Base-by-base conservation (phyloP, 257 asterid genomes). In the Nicotiana tabacum region DNA sequence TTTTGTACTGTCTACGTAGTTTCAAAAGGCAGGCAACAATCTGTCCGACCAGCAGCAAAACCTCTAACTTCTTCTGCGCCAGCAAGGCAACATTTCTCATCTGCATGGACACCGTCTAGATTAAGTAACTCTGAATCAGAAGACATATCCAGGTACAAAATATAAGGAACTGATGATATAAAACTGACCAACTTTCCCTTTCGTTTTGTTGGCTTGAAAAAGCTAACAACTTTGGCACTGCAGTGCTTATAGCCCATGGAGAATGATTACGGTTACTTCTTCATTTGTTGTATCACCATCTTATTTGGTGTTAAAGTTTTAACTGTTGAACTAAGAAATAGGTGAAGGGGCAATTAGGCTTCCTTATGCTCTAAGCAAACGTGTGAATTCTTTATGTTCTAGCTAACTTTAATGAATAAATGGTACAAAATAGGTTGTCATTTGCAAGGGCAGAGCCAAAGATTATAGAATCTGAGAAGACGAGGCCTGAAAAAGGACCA, bases 1-100 rank as follows among this genome's bases (percentile, higher is more conserved):
- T 93, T 87, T 77, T 93, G 97, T 81, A 87, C 97, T 0, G 93
- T 93, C 13, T 91, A 92, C 67, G 94, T 94, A 24, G 89, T 94
- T 58, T 60, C 91, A 3, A 91, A 87, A 65, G 96, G 93, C 77
- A 92, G 89, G 85, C 77, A 87, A 83, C 91, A 85, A 82, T 93
- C 93, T 12, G 83, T 87, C 65, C 88, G 98, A 4, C 93, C 91
- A 39, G 94, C 97, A 72, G 88, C 87, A 77, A 82, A 82, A 33
- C 82, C 82, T 35, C 27, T 56, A 3, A 46, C 86, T 18, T 81
- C 84, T 33, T 37, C 78, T 0, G 35, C 33, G 60, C 89, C 83
- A 32, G 80, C 87, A 15, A 86, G 84, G 83, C 80, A 69, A 29
- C 82, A 83, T 18, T 51, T 64, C 24, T 51, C 64, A 15, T 82